These are phyloP conservation scores for Diaporthe citri DNA, from an alignment of 2,329 filamentous ascomycete genomes.

Conservation along the genomic window DNA sequence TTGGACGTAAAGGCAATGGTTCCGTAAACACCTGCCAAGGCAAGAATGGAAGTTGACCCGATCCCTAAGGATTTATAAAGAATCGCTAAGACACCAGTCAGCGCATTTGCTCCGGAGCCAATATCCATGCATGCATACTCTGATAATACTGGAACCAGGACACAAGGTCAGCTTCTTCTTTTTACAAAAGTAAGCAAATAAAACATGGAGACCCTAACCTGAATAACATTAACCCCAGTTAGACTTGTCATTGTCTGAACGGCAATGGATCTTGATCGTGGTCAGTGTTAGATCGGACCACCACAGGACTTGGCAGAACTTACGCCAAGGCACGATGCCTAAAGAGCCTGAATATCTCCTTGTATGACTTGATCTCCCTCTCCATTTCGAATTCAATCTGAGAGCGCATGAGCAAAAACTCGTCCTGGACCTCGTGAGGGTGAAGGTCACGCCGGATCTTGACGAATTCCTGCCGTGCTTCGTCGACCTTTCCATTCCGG, in stretches of 20 bases:
- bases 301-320: constrained; percentile 43
- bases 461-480: constrained; percentile 61
- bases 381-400: constrained; percentile 70
- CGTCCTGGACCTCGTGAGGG: constrained; percentile 58
- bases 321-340: constrained; percentile 63
- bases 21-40: constrained; percentile 66
- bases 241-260: constrained; percentile 70
- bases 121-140: constrained; percentile 39
- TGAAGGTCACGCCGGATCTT: constrained; percentile 61
- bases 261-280: constrained; percentile 54
- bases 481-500: constrained; percentile 60
- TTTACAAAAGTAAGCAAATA: fast-evolving
- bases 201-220: constrained; percentile 34
- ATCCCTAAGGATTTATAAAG: constrained; percentile 68
- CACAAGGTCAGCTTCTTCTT: constrained; percentile 42
- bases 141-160: constrained; percentile 35
- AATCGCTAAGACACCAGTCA: constrained; percentile 53
- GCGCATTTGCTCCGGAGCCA: too few relatives aligned
- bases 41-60: constrained; percentile 61
- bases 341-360: constrained; percentile 65
- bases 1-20: constrained; percentile 65
- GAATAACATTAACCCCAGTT: constrained; percentile 70
- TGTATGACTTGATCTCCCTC: constrained; percentile 64
- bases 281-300: not conserved
- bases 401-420: constrained; percentile 66